Conservation (phyloP, 202 grass and related monocot genomes). For the Alloteropsis angusta region DNA sequence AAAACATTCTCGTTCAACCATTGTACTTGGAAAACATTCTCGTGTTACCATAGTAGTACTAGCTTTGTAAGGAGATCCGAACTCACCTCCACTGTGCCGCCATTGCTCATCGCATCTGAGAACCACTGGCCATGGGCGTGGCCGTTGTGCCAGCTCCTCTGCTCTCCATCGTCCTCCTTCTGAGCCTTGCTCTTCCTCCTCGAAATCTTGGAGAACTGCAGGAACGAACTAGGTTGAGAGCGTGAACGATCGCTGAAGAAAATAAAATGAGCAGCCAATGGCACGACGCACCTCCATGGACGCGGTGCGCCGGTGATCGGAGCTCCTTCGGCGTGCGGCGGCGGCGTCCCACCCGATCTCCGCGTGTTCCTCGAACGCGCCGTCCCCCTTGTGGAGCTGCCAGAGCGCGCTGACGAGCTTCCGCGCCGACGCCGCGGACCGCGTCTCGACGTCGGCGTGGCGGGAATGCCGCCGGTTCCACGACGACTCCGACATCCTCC, state of each 20-base stretch:
- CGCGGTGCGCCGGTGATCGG: constrained; percentile 24
- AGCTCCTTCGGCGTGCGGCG: not conserved
- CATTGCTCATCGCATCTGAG: constrained; percentile 28
- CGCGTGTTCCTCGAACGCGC: not conserved
- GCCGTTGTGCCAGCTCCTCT: constrained; percentile 25
- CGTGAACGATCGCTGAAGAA: not conserved
- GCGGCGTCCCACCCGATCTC: not conserved
- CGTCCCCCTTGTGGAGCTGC: constrained; percentile 34
- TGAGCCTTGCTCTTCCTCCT: constrained; percentile 35
- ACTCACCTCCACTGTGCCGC: constrained; percentile 44
- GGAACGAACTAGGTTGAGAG: no score
- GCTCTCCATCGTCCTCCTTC: constrained; percentile 24
- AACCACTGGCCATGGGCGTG: constrained; percentile 22
- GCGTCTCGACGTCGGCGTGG: not conserved
- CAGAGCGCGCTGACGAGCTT: constrained; percentile 63
- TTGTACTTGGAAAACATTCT: not conserved
- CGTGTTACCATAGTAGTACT: no score
- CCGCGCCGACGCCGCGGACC: constrained; percentile 45
- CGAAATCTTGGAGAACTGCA: constrained; percentile 40
- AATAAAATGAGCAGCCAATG: not conserved
- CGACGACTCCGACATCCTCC: constrained; percentile 43
- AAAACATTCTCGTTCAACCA: not conserved
- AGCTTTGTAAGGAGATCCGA: not conserved
- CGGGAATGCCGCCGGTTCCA: constrained; percentile 1
- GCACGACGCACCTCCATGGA: constrained; percentile 22